These are phyloP conservation scores for Podaxis sp. DNA, from an alignment of 768 basidiomycete genomes.

Conservation along the genomic window DNA sequence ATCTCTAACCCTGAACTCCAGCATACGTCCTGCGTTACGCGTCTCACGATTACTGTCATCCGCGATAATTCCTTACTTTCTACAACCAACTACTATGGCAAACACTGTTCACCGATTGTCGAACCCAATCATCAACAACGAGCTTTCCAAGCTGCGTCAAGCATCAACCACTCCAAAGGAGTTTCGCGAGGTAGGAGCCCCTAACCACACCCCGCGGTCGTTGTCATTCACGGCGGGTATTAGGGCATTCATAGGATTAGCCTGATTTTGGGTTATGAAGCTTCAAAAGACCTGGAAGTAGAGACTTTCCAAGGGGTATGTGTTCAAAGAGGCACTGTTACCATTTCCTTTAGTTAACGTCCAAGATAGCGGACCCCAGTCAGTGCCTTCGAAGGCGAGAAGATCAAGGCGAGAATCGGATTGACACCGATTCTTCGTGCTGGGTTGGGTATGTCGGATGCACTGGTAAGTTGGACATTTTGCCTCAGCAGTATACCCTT, in stretches of 20 bases:
- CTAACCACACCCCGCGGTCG: background rate
- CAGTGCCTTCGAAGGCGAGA: slow-evolving; percentile 71
- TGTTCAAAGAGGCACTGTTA: slow-evolving; percentile 3
- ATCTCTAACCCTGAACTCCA: background rate
- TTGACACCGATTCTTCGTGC: slow-evolving; percentile 91
- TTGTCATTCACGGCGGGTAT: background rate
- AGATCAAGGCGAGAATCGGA: slow-evolving; percentile 76
- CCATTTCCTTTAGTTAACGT: slow-evolving; percentile 6
- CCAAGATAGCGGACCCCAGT: slow-evolving; percentile 72
- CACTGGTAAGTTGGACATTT: slow-evolving; percentile 54
- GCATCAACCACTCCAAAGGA: slow-evolving; percentile 62
- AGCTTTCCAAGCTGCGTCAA: slow-evolving; percentile 69
- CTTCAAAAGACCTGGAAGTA: slow-evolving; percentile 66
- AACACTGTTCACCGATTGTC: slow-evolving; percentile 49
- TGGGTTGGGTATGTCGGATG: slow-evolving; percentile 91
- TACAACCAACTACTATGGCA: slow-evolving; percentile 21
- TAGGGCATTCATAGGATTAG: slow-evolving; percentile 78
- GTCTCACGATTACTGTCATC: background rate
- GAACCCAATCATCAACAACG: slow-evolving; percentile 73
- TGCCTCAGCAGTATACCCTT: background rate
- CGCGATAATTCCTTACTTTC: background rate
- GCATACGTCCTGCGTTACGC: background rate
- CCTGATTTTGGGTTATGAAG: slow-evolving; percentile 80
- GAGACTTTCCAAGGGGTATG: slow-evolving; percentile 64
- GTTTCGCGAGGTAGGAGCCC: slow-evolving; percentile 64